A percentile compares a stretch with the other conserved stretches of the same genome.
phyloP scores from a whole-genome alignment of 352 stramenopile genomes.

The Stramenopiles sp. region DNA sequence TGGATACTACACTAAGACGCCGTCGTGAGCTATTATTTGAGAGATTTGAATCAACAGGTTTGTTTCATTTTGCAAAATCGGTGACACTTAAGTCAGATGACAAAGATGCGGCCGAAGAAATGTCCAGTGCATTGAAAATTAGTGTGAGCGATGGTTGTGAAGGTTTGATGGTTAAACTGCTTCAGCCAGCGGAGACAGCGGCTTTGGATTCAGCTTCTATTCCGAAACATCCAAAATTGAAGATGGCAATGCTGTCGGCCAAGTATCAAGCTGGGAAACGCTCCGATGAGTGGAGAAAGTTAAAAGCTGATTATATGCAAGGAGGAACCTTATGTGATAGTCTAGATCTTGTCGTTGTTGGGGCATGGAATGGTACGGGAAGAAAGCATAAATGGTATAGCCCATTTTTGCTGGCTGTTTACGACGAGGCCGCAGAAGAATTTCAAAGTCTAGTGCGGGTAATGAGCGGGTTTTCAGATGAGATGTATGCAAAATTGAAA shows the following conservation, averaged over 20 bases:
- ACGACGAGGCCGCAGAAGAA: slow-evolving; percentile 88
- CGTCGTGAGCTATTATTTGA: slow-evolving; percentile 1
- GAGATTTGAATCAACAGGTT: slow-evolving; percentile 54
- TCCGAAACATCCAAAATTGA: no score
- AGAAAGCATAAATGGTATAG: slow-evolving; percentile 91
- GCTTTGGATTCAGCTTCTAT: no score
- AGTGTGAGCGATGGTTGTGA: slow-evolving; percentile 77
- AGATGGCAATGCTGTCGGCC: no score
- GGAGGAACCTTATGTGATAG: slow-evolving; percentile 75
- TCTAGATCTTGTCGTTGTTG: slow-evolving; percentile 91
- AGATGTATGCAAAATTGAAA: no score
- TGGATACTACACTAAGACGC: background rate
- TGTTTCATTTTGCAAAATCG: slow-evolving; percentile 61
- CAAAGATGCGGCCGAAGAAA: slow-evolving; percentile 50
- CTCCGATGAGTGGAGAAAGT: slow-evolving; percentile 22
- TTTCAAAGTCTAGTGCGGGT: slow-evolving; percentile 91
- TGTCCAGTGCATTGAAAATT: slow-evolving; percentile 76
- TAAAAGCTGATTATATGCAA: slow-evolving; percentile 99
- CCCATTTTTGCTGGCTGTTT: slow-evolving; percentile 93
- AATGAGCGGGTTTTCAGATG: no score
- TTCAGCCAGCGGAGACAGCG: slow-evolving; percentile 82
- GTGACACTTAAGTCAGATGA: slow-evolving; percentile 57
- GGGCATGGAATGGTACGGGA: slow-evolving; percentile 85
- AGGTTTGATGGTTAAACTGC: slow-evolving; percentile 99
- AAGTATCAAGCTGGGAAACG: background rate